Percentiles rank a stretch among this genome's conserved stretches.
Evolutionary conservation across 1,139 yeast genomes (phyloP).

Genomic region (Blastobotrys capitulatus): DNA sequence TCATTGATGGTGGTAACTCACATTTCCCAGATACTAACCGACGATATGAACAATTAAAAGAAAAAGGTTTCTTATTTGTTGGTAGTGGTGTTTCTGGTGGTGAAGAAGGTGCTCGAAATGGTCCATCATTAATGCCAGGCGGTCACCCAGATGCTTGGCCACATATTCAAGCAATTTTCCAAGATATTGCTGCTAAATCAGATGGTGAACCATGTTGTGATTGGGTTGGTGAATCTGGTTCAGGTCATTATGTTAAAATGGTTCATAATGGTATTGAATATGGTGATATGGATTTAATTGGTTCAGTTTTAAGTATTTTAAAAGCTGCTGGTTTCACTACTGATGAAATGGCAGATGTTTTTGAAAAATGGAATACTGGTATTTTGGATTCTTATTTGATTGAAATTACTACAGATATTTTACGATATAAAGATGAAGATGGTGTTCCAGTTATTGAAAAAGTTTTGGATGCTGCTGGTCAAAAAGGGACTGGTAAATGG

Average conservation of each 20-base stretch:
- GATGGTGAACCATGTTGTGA: conserved; percentile 99
- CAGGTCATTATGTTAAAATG: conserved; percentile 99
- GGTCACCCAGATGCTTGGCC: conserved; percentile 99
- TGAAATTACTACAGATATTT: conserved; percentile 94
- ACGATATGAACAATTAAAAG: conserved; percentile 84
- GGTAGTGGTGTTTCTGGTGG: conserved; percentile 99
- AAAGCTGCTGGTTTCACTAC: conserved; percentile 87
- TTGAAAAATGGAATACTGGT: conserved; percentile 93
- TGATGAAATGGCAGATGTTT: conserved; percentile 92
- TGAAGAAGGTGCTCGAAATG: conserved; percentile 99
- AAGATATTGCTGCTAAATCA: conserved; percentile 89
- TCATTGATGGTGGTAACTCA: conserved; percentile 99
- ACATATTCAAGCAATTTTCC: conserved; percentile 93
- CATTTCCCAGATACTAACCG: conserved; percentile 99
- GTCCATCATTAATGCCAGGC: conserved; percentile 99
- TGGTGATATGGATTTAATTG: conserved; percentile 99
- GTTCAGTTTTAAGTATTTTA: conserved; percentile 95
- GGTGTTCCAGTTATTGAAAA: conserved; percentile 93
- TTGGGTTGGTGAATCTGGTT: conserved; percentile 99
- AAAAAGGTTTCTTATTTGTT: conserved; percentile 84
- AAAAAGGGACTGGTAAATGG: conserved; percentile 99
- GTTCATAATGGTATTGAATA: conserved; percentile 99
- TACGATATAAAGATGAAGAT: conserved; percentile 78
- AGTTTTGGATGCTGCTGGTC: conserved; percentile 96
- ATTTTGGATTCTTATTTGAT: conserved; percentile 95